Conservation (phyloP, 768 basidiomycete genomes). For the Russula virescens region DNA sequence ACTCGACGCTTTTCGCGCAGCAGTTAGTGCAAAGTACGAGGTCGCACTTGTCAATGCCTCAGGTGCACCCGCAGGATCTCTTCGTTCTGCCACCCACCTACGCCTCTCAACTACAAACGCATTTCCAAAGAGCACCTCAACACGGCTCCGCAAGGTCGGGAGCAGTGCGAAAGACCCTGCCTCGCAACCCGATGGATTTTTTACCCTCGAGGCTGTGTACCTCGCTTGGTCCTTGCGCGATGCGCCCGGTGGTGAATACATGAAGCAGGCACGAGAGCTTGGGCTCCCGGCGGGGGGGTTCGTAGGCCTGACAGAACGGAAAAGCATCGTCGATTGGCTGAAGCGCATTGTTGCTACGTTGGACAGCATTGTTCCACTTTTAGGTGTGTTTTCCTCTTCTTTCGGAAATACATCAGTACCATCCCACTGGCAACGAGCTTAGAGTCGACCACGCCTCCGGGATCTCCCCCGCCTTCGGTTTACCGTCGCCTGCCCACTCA, state of each 20-base stretch:
- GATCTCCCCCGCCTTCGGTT: constrained; percentile 37
- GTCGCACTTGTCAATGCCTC: constrained; percentile 10
- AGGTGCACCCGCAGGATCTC: constrained; percentile 38
- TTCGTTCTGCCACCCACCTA: constrained; percentile 59
- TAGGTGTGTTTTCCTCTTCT: constrained; percentile 33
- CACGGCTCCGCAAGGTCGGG: constrained; percentile 70
- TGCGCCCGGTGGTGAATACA: constrained; percentile 76
- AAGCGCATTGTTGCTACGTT: constrained; percentile 50
- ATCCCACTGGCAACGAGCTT: background rate
- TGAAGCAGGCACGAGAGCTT: constrained; percentile 74
- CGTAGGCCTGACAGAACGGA: constrained; percentile 84
- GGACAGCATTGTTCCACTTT: constrained; percentile 45
- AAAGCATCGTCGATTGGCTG: constrained; percentile 81
- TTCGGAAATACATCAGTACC: background rate
- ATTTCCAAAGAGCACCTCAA: constrained; percentile 69
- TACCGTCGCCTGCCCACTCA: constrained; percentile 9
- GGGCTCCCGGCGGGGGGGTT: constrained; percentile 62
- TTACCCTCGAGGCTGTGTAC: constrained; percentile 75
- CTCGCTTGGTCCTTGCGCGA: constrained; percentile 79
- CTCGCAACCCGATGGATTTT: constrained; percentile 49
- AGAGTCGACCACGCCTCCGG: constrained; percentile 59
- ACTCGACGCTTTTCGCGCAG: constrained; percentile 20
- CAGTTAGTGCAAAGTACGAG: constrained; percentile 15
- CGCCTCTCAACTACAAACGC: constrained; percentile 46
- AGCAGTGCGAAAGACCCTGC: constrained; percentile 38